Conservation (phyloP, 2,329 filamentous ascomycete species). For the Ilyonectria sp. region DNA sequence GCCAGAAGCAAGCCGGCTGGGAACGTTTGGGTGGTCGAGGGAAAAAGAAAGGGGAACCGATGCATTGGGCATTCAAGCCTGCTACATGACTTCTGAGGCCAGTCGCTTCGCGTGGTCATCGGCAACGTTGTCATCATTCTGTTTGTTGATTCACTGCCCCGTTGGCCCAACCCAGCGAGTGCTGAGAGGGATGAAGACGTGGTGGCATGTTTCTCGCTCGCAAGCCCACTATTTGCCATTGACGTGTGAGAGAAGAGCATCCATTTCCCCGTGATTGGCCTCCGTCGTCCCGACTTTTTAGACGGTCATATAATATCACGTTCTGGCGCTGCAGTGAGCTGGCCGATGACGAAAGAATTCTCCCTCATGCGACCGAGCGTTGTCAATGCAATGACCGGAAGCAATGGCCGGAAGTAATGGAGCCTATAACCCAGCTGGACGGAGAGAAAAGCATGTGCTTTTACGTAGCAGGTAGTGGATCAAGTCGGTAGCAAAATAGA, state of each 20-base stretch:
- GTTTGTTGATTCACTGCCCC: background rate
- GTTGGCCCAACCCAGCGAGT: constrained; percentile 1
- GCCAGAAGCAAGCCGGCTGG: constrained; percentile 13
- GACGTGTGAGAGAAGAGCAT: constrained; percentile 22
- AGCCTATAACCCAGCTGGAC: background rate
- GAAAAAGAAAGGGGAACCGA: background rate
- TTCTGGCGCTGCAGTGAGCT: constrained; percentile 15
- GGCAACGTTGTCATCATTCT: background rate
- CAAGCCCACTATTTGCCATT: constrained; percentile 23
- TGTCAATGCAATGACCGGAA: constrained; percentile 7
- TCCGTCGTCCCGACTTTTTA: background rate
- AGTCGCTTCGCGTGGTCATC: background rate
- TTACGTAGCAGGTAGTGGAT: background rate
- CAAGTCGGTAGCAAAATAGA: background rate
- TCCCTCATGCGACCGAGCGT: constrained; percentile 19
- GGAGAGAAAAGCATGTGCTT: background rate
- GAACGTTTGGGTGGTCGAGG: background rate
- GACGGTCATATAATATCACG: constrained; percentile 8
- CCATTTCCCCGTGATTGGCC: constrained; percentile 28
- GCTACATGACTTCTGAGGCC: background rate
- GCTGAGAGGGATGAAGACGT: constrained; percentile 8
- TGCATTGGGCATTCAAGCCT: background rate
- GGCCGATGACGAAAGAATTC: constrained; percentile 25
- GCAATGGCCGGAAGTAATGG: background rate
- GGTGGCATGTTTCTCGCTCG: constrained; percentile 23